Base-by-base conservation (phyloP, 1,139 yeast species). In the Ogataea hybrid region DNA sequence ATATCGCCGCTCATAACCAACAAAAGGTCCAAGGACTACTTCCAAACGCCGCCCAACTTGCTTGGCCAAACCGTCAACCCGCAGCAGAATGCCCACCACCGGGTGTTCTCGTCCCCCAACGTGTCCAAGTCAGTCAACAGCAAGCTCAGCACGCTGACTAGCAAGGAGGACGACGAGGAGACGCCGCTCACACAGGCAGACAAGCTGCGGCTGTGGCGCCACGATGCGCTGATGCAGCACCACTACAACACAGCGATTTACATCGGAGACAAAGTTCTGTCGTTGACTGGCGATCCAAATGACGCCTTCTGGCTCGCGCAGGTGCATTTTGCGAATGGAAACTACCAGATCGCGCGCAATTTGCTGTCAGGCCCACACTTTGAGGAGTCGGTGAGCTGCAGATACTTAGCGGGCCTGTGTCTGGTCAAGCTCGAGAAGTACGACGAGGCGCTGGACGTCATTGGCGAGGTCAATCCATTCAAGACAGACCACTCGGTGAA, bases 261-360 rank as follows among this genome's bases (percentile, higher is more conserved):
- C 58, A 77, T 94, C 25, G 98, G 97, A 10, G 96, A 92, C 65
- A 92, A 90, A 56, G 86, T 94, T 8, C 71, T 85, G 36, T 79
- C 90, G 0, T 67, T 90, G 46, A 84, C 90, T 1, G 75, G 78
- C 48, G 97, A 90, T 57, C 84, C 96, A 12, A 86, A 84, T 56
- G 97, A 92, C 62, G 97, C 97, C 11, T 90, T 89, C 62, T 92
- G 97, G 97, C 70, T 92, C 32, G 97, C 96, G 0, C 96, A 92
- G 64, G 95, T 86, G 2, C 82, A 84, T 59, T 87, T 81, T 62
- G 69, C 75, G 39, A 75, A 79, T 48, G 92, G 94, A 10, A 80
- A 86, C 58, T 89, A 79, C 60, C 75, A 84, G 29, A 70, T 97
- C 32, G 97, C 96, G 3, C 77, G 87, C 43, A 81, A 81, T 52